These are phyloP conservation scores for Begonia masoniana DNA, from an alignment of 306 rosid species.

Conservation along the genomic window DNA sequence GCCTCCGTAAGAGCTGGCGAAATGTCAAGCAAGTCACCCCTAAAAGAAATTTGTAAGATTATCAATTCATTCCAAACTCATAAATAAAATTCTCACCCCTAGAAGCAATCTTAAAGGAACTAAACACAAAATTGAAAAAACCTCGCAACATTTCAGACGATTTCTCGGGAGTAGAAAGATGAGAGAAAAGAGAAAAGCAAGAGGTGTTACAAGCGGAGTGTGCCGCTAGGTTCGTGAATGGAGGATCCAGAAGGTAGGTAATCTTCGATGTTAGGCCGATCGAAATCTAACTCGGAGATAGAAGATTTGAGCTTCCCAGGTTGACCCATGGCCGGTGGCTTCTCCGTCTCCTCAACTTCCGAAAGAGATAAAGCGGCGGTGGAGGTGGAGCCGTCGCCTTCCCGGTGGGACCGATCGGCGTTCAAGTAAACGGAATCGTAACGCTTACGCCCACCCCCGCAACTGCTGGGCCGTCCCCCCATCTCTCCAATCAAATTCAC, in stretches of 20 bases:
- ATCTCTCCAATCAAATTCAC: too few species aligned
- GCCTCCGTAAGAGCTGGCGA: slow-evolving; percentile 83
- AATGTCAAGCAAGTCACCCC: slow-evolving; percentile 82
- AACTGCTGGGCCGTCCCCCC: too few species aligned
- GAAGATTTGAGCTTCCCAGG: slow-evolving; percentile 36
- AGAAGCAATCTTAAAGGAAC: background rate
- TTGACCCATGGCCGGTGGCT: slow-evolving; percentile 15
- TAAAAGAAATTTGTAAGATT: slow-evolving; percentile 8
- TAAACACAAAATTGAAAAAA: background rate
- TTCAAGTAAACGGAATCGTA: too few species aligned
- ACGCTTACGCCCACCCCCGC: too few species aligned
- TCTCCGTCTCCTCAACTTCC: too few species aligned
- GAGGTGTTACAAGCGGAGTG: slow-evolving; percentile 53
- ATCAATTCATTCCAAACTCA: background rate
- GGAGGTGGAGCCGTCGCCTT: too few species aligned
- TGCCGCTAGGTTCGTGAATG: slow-evolving; percentile 78
- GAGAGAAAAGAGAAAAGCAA: background rate
- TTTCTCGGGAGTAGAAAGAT: background rate
- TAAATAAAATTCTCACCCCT: background rate
- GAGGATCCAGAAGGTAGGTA: slow-evolving; percentile 77
- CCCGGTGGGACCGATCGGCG: too few species aligned
- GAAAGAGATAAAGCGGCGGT: too few species aligned
- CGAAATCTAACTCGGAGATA: slow-evolving; percentile 80
- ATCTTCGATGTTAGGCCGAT: slow-evolving; percentile 86
- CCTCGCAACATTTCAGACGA: too few species aligned